These are phyloP conservation scores for Malus orientalis DNA, from an alignment of 306 rosid genomes.

Conservation along the genomic window DNA sequence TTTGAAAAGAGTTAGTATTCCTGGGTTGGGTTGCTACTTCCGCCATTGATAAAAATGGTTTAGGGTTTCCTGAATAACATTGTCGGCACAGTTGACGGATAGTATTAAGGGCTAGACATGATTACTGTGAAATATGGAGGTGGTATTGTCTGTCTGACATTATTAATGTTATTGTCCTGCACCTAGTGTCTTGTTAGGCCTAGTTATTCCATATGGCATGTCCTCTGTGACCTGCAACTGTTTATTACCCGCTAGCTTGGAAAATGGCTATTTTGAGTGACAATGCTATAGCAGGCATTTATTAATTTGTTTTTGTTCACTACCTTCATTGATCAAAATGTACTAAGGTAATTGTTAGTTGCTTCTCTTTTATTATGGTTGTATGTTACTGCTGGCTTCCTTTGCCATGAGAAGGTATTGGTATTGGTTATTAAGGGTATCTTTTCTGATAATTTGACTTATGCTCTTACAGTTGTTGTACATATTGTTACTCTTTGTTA, in stretches of 20 bases:
- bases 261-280: background rate
- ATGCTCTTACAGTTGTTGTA: background rate
- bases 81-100: background rate
- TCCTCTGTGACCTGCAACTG: background rate
- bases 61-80: background rate
- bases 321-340: background rate
- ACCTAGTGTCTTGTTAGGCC: background rate
- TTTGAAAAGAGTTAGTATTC: background rate
- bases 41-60: background rate
- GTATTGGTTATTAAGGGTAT: background rate
- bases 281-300: background rate
- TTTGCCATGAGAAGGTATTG: background rate
- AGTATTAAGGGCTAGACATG: background rate
- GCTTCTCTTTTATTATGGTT: background rate
- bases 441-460: background rate
- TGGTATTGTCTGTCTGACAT: background rate
- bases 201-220: background rate
- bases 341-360: background rate
- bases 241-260: background rate
- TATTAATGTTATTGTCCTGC: background rate
- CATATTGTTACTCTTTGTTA: background rate
- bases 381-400: background rate
- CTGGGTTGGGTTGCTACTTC: background rate
- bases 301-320: background rate
- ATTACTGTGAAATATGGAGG: background rate